Evolutionary conservation across 2,329 filamentous ascomycete species (phyloP).

Genomic region (Colletotrichum somersetense): DNA sequence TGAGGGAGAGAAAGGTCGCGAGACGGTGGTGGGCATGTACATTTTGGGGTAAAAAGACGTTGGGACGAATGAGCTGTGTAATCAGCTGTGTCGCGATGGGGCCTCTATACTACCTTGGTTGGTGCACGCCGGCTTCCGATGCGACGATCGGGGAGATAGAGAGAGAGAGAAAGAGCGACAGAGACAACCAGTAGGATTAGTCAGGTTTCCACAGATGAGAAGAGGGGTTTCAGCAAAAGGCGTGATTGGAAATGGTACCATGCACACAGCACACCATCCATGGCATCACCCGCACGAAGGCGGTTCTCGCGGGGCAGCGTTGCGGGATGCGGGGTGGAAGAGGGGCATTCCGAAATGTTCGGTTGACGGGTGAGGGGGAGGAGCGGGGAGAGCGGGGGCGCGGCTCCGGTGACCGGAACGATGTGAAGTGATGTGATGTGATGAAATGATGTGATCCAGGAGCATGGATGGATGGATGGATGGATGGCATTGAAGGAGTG

Average conservation of each 20-base stretch:
- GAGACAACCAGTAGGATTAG: neutral
- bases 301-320: neutral
- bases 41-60: neutral
- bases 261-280: no score
- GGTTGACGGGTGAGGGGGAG: neutral
- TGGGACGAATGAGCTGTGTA: neutral
- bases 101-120: neutral
- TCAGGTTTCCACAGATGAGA: neutral
- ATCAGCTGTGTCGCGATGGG: neutral
- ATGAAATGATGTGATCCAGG: neutral
- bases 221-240: neutral
- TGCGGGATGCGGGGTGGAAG: neutral
- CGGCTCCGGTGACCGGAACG: neutral
- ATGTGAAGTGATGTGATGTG: no score
- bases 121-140: constrained; percentile 2
- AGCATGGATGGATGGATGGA: neutral
- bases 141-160: neutral
- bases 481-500: neutral
- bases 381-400: neutral
- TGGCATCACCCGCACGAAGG: neutral
- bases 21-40: neutral
- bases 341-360: neutral
- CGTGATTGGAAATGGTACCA: constrained; percentile 1
- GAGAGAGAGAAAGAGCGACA: neutral
- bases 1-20: neutral